Base-by-base conservation (phyloP, 148 eudicot species). In the Spergularia marina region DNA sequence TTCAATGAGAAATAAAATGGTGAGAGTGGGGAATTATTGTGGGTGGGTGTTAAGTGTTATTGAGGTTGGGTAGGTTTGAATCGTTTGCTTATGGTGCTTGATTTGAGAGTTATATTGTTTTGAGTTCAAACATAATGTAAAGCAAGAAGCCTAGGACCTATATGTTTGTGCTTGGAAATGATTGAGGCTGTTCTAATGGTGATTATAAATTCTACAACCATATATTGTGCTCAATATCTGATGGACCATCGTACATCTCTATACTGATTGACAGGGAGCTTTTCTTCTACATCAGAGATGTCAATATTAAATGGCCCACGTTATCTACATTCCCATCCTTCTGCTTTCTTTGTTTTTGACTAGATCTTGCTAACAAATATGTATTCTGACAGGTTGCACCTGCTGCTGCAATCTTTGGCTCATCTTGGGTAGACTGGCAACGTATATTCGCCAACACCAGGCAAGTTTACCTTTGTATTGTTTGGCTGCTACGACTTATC, bases 341-440 rank as follows among this genome's bases (percentile, higher is more conserved):
- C 16, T 73, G 55, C 14, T 12, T 10, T 54, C n/a, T n/a, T 25
- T 49, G n/a, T 13, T 36, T 62, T 7, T 62, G 12, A 18, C 12
- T 72, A 3, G 47, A 20, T 58, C 30, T 63, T 49, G 68, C 73
- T 79, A 20, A 51, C n/a, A 56, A 30, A 69, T 21, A 39, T 40
- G 16, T 74, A 18, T 52, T 60, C 54, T 78, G 53, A 74, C 91
- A 95, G 99, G 75, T 90, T 78, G 86, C 83, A 78, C 97, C 96
- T 65, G 91, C 92, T 82, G 96, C 94, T 75, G 83, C 92, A 83
- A 89, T 92, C 79, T 92, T 84, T 83, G 99, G 99, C 72, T 86
- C 90, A 74, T 92, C 94, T 53, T 90, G 92, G 94, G 77, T 25
- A 41, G 94, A 92, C 77, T 95, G 99, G 99, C 92, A 81, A 30